A percentile compares a stretch with the other conserved stretches of the same genome.
Evolutionary conservation across 164 flowering plant genomes (phyloP).

Genomic region (Brasenia schreberi): DNA sequence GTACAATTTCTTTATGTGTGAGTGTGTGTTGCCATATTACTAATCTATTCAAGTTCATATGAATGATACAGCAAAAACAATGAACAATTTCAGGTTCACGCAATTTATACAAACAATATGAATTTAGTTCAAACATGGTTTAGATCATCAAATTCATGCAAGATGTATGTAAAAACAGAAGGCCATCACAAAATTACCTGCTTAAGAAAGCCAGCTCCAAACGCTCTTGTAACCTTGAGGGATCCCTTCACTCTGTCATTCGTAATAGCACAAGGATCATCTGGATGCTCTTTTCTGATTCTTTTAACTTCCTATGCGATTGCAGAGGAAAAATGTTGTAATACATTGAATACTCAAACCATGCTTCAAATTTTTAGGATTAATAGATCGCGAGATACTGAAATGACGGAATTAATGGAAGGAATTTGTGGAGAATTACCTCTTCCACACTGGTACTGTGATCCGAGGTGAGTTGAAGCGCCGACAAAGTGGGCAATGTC

Average conservation of each 20-base stretch:
- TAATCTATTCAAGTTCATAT: not conserved
- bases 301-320: slow-evolving; percentile 47
- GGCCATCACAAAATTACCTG: slow-evolving; percentile 31
- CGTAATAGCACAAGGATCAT: slow-evolving; percentile 43
- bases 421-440: slow-evolving; percentile 17
- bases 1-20: not conserved
- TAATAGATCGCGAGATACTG: not conserved
- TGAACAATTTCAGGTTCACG: no score
- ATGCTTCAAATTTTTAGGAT: not conserved
- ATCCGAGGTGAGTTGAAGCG: slow-evolving; percentile 57
- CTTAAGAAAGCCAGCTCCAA: slow-evolving; percentile 89
- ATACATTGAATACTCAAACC: not conserved
- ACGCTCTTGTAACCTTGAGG: slow-evolving; percentile 86
- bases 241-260: slow-evolving; percentile 86
- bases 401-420: not conserved
- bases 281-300: slow-evolving; percentile 61
- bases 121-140: no score
- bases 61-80: no score
- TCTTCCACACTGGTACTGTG: slow-evolving; percentile 49
- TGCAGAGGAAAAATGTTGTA: no score
- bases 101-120: no score
- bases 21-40: not conserved
- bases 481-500: slow-evolving; percentile 14
- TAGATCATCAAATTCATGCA: no score
- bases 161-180: not conserved